Conservation (phyloP, 1,284 basidiomycete species). For the Psilocybe mexicana region DNA sequence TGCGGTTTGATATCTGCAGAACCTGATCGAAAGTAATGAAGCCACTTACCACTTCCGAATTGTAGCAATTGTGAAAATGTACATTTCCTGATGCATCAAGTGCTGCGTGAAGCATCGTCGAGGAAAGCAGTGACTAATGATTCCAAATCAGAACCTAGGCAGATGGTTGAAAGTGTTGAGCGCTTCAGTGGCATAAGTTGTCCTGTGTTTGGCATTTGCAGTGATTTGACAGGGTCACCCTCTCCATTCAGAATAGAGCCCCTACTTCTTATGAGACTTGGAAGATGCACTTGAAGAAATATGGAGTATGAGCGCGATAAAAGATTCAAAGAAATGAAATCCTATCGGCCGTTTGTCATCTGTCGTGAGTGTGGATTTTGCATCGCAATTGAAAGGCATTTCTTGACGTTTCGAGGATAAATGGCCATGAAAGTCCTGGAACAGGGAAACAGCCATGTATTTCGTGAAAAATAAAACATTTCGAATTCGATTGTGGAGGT, state of each 20-base stretch:
- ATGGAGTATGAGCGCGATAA: no score
- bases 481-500: not conserved
- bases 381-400: no score
- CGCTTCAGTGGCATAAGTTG: not conserved
- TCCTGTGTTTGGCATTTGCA: conserved; percentile 9
- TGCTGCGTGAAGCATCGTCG: conserved; percentile 24
- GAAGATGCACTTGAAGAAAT: no score
- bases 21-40: not conserved
- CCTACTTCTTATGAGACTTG: no score
- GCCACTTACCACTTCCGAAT: conserved; percentile 18
- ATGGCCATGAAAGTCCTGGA: no score
- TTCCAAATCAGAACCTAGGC: not conserved
- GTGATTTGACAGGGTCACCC: not conserved
- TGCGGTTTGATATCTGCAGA: not conserved
- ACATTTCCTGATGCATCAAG: conserved; percentile 26
- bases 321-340: no score
- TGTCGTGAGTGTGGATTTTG: no score
- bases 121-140: not conserved
- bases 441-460: no score
- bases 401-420: no score
- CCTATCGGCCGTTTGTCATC: no score
- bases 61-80: conserved; percentile 23
- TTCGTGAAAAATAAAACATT: not conserved
- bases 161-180: not conserved
- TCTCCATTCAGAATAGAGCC: no score